Conservation (phyloP, 352 stramenopile species). For the Pythium dissimile region DNA sequence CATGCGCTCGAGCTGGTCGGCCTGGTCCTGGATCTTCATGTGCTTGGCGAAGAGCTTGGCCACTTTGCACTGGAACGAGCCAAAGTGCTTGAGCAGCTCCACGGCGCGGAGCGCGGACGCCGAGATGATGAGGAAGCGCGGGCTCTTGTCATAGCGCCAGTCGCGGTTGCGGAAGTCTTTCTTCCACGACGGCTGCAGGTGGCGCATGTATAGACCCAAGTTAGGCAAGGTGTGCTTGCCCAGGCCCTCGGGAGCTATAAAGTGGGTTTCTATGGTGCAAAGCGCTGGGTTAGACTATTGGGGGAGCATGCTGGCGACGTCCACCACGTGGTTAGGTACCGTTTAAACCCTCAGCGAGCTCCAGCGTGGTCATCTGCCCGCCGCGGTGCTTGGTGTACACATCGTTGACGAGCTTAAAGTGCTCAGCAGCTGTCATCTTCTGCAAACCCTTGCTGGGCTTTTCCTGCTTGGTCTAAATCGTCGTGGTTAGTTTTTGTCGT, state of each 20-base stretch:
- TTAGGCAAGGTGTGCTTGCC: conserved; percentile 80
- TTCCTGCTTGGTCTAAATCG: conserved; percentile 14
- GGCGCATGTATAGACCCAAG: conserved; percentile 69
- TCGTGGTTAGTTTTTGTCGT: neutral
- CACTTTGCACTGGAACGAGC: conserved; percentile 87
- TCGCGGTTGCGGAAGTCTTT: conserved; percentile 69
- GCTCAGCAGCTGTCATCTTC: conserved; percentile 69
- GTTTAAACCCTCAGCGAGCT: conserved; percentile 75
- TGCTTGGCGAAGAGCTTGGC: conserved; percentile 97
- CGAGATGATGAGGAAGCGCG: conserved; percentile 90
- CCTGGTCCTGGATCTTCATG: conserved; percentile 89
- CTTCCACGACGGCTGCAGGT: conserved; percentile 73
- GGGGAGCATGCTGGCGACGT: neutral
- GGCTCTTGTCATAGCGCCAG: conserved; percentile 85
- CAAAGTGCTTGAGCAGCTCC: conserved; percentile 90
- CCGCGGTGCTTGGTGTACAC: conserved; percentile 73
- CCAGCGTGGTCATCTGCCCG: conserved; percentile 76
- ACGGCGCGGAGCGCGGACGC: conserved; percentile 90
- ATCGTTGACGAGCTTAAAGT: conserved; percentile 84
- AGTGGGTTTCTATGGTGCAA: conserved; percentile 53
- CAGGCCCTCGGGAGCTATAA: conserved; percentile 50
- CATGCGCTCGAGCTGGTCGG: conserved; percentile 63
- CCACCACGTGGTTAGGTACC: conserved; percentile 27
- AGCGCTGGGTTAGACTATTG: neutral
- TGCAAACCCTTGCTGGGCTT: conserved; percentile 67